Evolutionary conservation across 2,329 filamentous ascomycete genomes (phyloP), one percentile per base, ranked within the genome.

Genomic region (Lachnellula arida): DNA sequence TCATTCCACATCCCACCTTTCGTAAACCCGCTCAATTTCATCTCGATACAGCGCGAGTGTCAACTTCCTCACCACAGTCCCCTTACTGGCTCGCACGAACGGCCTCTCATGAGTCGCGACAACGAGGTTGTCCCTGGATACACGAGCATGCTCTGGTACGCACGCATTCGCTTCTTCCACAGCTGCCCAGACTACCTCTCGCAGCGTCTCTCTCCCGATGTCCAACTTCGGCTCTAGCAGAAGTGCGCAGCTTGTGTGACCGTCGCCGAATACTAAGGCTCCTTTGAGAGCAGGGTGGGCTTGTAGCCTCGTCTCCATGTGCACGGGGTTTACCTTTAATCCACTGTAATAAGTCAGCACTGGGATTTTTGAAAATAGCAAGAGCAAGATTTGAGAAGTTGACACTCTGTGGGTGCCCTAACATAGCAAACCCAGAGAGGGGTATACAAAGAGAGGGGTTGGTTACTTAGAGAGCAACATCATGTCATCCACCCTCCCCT

Each of bases 321-420:
- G 64, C 2, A 74, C 55, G 0, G 76, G 75, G 43, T 77, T 76
- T 42, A 75, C 69, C 56, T 78, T 78, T 47, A 74, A 70, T 1
- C 75, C 75, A 54, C 28, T 32, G 9, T 11, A 11, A 32, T 32
- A 11, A 11, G 2, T 32, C 9, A 32, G 28, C 9, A 32, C 9
- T 32, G 9, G 9, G 9, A 3, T 32, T 32, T 32, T 8, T 4
- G 28, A 32, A 11, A 32, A 32, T 8, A 11, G 9, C 25, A 8
- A 28, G 25, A 8, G 28, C 28, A 32, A 32, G 28, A 32, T 8
- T 8, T 11, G 28, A 11, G 28, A 32, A 28, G 25, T 7, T 28
- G 7, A 28, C 4, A 8, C 8, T 11, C 28, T 32, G 2, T 11
- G 8, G 28, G 28, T 3, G 25, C 1, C 7, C 8, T 2, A 32